Evolutionary conservation across 2,329 filamentous ascomycete species (phyloP), one percentile per base, ranked within the genome.

Genomic region (Whalleya microplaca): DNA sequence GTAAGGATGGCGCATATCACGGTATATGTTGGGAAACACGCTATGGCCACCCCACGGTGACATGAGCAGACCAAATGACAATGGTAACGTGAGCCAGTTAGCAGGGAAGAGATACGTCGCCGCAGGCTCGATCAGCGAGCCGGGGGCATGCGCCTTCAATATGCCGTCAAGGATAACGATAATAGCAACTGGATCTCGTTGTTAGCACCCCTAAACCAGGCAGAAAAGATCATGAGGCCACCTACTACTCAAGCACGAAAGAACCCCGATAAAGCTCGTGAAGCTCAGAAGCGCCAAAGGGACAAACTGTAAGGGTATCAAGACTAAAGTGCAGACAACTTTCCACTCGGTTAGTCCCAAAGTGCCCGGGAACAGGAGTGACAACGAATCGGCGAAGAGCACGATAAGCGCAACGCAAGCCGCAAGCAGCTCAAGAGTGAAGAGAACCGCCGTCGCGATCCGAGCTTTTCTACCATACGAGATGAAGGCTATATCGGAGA

Each of bases 1-100:
- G 70, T 91, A 85, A 0, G 92, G 92, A 69, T 96, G 84, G 41
- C 84, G 76, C 84, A 86, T 86, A 56, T 86, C 84, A 45, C 84
- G 77, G 66, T 86, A 85, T 48, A 85, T 84, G 71, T 96, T 96
- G 2, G 94, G 94, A 66, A 98, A 97, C 19, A 87, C 82, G 45
- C 82, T 81, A 64, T 87, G 84, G 8, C 84, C 84, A 21, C 83
- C 83, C 83, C 84, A 86, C 1, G 84, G 84, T 20, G 83, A 94
- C 86, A 96, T 96, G 42, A 98, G 84, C 1, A 98, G 82, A 20
- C 94, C 94, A 67, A 97, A 92, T 9, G 91, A 92, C 18, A 98
- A 81, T 2, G 94, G 94, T 14, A 99, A 75, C 0, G 92, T 92
- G 59, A 86, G 78, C 93, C 94, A 97, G 69, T 95, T 92, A 8